A percentile compares a stretch with the other conserved stretches of the same genome.
Evolutionary conservation across 2,329 filamentous ascomycete species (phyloP).

Genomic region (Lecanicillium sp.): DNA sequence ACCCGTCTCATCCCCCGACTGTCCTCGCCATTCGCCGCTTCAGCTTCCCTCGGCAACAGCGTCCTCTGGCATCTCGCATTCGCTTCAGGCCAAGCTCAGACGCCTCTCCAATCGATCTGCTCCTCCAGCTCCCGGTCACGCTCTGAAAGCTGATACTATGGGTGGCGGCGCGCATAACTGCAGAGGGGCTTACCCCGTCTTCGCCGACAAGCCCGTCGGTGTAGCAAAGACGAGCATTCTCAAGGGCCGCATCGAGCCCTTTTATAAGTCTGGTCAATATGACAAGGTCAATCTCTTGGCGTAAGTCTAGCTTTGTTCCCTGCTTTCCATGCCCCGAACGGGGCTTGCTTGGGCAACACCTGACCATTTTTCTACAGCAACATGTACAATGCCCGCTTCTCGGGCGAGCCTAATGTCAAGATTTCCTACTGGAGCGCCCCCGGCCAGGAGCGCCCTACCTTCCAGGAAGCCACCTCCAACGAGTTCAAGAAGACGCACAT

Average conservation of each 20-base stretch:
- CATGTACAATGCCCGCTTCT: conserved; percentile 33
- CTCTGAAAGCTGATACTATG: conserved; percentile 32
- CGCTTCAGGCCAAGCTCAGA: conserved; percentile 16
- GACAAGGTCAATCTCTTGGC: conserved; percentile 64
- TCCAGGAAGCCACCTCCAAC: conserved; percentile 72
- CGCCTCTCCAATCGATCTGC: conserved; percentile 29
- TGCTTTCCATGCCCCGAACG: too few species aligned
- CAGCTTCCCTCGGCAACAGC: too few species aligned
- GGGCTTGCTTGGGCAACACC: too few species aligned
- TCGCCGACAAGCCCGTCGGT: conserved; percentile 50
- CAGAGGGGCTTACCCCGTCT: conserved; percentile 43
- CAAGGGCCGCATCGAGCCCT: conserved; percentile 72
- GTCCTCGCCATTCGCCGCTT: conserved; percentile 7
- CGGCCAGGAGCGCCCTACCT: conserved; percentile 69
- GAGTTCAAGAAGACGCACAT: conserved; percentile 67
- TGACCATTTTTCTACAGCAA: conserved; percentile 19
- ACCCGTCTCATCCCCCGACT: conserved; percentile 3
- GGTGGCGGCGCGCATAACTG: conserved; percentile 40
- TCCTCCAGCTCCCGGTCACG: conserved; percentile 24
- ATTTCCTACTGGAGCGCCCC: conserved; percentile 83
- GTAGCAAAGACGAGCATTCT: conserved; percentile 83
- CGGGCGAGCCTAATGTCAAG: conserved; percentile 70
- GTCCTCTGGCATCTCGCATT: conserved; percentile 6
- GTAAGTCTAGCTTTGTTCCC: conserved; percentile 34
- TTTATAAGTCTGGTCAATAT: conserved; percentile 75